A percentile compares a stretch with the other conserved stretches of the same genome.
phyloP scores from a whole-genome alignment of 768 basidiomycete species.

The Clavulina sp. region DNA sequence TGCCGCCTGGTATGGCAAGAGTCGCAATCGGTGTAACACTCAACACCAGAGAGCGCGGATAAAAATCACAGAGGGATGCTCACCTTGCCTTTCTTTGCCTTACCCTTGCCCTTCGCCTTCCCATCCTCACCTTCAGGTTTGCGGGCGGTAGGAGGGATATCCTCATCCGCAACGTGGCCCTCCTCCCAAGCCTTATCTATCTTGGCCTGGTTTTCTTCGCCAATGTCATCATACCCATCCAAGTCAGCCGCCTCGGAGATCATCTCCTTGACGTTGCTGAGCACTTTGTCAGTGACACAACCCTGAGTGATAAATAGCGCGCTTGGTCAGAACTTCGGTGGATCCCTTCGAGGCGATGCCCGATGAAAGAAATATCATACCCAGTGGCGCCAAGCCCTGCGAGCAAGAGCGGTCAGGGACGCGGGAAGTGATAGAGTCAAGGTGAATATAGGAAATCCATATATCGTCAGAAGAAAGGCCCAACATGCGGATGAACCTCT shows the following conservation, averaged over 20 bases:
- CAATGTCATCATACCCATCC: conserved; percentile 12
- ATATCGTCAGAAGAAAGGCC: not conserved
- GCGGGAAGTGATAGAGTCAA: not conserved
- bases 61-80: conserved; percentile 6
- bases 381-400: conserved; percentile 78
- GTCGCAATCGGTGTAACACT: no score
- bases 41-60: conserved; percentile 9
- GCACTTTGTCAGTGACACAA: conserved; percentile 51
- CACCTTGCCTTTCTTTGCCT: conserved; percentile 3
- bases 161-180: conserved; percentile 66
- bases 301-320: no score
- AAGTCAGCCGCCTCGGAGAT: conserved; percentile 1
- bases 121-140: conserved; percentile 31
- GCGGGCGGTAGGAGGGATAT: conserved; percentile 57
- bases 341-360: no score
- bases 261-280: conserved; percentile 46
- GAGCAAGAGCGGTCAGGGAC: not conserved
- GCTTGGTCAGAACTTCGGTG: no score
- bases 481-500: not conserved
- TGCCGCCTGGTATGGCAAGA: conserved; percentile 16
- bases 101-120: conserved; percentile 10
- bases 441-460: not conserved
- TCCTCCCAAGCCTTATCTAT: conserved; percentile 56
- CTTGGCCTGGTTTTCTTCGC: conserved; percentile 45
- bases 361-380: no score